phyloP scores from a whole-genome alignment of 306 rosid genomes.

The Mimosa bimucronata region DNA sequence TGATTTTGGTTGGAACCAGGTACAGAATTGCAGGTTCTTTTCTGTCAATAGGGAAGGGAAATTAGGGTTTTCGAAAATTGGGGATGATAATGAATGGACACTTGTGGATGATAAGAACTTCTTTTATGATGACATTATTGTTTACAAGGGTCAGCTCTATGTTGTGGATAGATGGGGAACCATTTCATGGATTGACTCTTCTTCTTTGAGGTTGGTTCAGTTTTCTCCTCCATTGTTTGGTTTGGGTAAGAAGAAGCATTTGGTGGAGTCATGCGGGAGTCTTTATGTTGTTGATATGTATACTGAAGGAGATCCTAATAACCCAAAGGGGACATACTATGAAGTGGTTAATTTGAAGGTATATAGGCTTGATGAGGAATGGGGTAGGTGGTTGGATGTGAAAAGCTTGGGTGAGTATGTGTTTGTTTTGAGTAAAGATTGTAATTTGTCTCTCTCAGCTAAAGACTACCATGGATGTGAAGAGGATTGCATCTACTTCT shows the following conservation, averaged over 20 bases:
- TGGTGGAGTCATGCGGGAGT: not conserved
- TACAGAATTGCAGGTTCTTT: not conserved
- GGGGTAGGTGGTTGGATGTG: not conserved
- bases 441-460: not conserved
- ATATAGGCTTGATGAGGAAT: not conserved
- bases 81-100: not conserved
- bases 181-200: not conserved
- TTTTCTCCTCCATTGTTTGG: constrained; percentile 4
- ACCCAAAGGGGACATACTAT: not conserved
- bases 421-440: not conserved
- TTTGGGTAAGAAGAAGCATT: not conserved
- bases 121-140: not conserved
- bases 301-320: not conserved
- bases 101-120: not conserved
- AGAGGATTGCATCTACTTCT: not conserved
- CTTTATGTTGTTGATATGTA: not conserved
- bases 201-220: not conserved
- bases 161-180: not conserved
- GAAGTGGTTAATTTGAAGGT: not conserved
- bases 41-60: not conserved
- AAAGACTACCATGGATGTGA: not conserved
- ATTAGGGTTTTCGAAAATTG: not conserved
- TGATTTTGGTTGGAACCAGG: not conserved
- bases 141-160: not conserved
- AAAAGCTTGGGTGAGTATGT: not conserved